Evolutionary conservation across 2,329 filamentous ascomycete genomes (phyloP).

Genomic region (Penicillium sp.): DNA sequence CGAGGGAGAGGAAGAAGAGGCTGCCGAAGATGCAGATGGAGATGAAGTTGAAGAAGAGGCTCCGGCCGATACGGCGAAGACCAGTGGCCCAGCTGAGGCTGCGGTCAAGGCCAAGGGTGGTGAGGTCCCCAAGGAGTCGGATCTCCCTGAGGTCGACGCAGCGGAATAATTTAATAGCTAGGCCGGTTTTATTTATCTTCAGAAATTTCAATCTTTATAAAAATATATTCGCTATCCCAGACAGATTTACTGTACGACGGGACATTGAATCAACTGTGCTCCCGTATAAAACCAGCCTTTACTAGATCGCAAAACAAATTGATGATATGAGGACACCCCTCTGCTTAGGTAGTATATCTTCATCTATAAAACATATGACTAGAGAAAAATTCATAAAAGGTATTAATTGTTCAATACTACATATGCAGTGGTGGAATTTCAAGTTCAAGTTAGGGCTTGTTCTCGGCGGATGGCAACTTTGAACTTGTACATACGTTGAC

Average conservation of each 20-base stretch:
- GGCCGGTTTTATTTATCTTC: neutral
- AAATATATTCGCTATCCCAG: constrained; percentile 1
- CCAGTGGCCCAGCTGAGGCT: constrained; percentile 36
- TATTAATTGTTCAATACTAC: too few relatives aligned
- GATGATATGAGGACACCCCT: too few relatives aligned
- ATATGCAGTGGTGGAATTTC: too few relatives aligned
- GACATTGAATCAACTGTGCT: neutral
- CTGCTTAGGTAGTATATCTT: too few relatives aligned
- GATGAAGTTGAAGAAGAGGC: constrained; percentile 30
- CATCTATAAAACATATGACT: too few relatives aligned
- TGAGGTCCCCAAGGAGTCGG: constrained; percentile 33
- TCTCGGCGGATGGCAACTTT: too few relatives aligned
- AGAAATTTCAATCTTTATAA: neutral
- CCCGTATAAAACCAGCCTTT: neutral
- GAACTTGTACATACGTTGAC: too few relatives aligned
- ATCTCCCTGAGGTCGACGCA: constrained; percentile 37
- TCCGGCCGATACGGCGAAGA: constrained; percentile 35
- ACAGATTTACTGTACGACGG: constrained; percentile 5
- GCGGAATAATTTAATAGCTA: constrained; percentile 22
- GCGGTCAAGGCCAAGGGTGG: constrained; percentile 40
- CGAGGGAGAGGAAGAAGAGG: constrained; percentile 16
- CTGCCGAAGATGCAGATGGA: constrained; percentile 23
- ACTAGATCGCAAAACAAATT: too few relatives aligned
- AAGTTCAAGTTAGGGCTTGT: too few relatives aligned
- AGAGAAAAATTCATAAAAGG: too few relatives aligned